Conservation (phyloP, 805 yeast species). For the Starmerella apicola region DNA sequence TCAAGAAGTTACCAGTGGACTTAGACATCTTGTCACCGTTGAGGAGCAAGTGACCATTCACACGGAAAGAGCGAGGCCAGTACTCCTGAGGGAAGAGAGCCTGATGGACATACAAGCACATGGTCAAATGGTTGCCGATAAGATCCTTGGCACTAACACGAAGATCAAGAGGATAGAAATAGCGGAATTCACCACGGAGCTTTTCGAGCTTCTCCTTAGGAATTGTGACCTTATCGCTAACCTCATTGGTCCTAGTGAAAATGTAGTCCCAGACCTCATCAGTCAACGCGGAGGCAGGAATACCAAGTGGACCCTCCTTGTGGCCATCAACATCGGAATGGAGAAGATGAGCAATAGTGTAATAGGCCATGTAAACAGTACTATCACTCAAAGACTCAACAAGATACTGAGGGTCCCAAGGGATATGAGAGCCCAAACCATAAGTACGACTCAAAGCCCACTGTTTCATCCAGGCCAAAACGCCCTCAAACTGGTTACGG, state of each 20-base stretch:
- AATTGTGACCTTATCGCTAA: slow-evolving; percentile 40
- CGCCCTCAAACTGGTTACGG: slow-evolving; percentile 84
- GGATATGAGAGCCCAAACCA: slow-evolving; percentile 88
- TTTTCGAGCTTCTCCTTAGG: slow-evolving; percentile 52
- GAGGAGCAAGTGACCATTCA: slow-evolving; percentile 87
- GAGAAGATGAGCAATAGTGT: slow-evolving; percentile 75
- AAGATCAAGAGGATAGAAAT: slow-evolving; percentile 88
- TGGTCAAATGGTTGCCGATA: slow-evolving; percentile 93
- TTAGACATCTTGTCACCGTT: slow-evolving; percentile 97
- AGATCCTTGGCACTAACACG: slow-evolving; percentile 93
- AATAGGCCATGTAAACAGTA: slow-evolving; percentile 88
- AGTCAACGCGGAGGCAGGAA: slow-evolving; percentile 74
- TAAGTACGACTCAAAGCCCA: slow-evolving; percentile 98
- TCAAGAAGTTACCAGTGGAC: slow-evolving; percentile 93
- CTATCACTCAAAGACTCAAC: slow-evolving; percentile 95
- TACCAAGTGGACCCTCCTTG: slow-evolving; percentile 56
- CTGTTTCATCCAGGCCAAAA: slow-evolving; percentile 88
- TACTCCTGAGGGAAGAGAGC: slow-evolving; percentile 80
- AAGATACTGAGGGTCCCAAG: slow-evolving; percentile 91
- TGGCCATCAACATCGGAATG: slow-evolving; percentile 81
- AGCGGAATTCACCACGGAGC: slow-evolving; percentile 89
- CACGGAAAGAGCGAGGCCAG: slow-evolving; percentile 93
- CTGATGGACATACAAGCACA: slow-evolving; percentile 84
- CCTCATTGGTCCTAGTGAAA: slow-evolving; percentile 56
- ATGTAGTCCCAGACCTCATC: slow-evolving; percentile 88